Percentiles rank a stretch among this genome's conserved stretches.
phyloP scores from a whole-genome alignment of 306 rosid genomes.

The Sicyos baderoa region DNA sequence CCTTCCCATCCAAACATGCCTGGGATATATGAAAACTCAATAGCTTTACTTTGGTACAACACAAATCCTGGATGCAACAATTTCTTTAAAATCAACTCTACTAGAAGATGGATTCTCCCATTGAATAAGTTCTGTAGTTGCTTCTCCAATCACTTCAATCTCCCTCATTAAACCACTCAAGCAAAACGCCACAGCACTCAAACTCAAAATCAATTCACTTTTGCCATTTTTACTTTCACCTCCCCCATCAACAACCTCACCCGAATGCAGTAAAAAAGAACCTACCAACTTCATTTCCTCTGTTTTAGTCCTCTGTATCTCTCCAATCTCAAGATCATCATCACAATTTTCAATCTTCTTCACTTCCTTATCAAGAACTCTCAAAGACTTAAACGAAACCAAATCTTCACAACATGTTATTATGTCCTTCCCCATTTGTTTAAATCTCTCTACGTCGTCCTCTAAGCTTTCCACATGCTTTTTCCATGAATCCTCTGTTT shows the following conservation, averaged over 20 bases:
- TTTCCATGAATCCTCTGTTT: slow-evolving; percentile 25
- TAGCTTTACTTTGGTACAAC: not conserved
- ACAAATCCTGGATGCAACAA: not conserved
- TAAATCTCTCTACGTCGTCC: slow-evolving; percentile 37
- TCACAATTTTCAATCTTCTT: slow-evolving; percentile 23
- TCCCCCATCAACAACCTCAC: slow-evolving; percentile 24
- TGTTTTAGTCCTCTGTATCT: slow-evolving; percentile 8
- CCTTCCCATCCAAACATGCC: no score
- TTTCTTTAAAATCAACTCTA: not conserved
- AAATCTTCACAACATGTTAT: slow-evolving; percentile 29
- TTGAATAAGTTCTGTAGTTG: not conserved
- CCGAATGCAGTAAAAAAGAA: slow-evolving; percentile 34
- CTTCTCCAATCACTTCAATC: slow-evolving; percentile 9
- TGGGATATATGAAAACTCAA: not conserved
- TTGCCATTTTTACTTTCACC: slow-evolving; percentile 7
- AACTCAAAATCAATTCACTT: slow-evolving; percentile 38
- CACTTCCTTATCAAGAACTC: slow-evolving; percentile 28
- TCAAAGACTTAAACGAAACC: slow-evolving; percentile 29
- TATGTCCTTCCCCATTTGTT: slow-evolving; percentile 30
- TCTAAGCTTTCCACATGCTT: slow-evolving; percentile 26
- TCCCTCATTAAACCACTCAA: slow-evolving; percentile 21
- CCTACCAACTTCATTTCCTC: slow-evolving; percentile 30
- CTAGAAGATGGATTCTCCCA: slow-evolving; percentile 9
- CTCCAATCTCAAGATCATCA: slow-evolving; percentile 55
- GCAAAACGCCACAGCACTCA: slow-evolving; percentile 38